Base-by-base conservation (phyloP, 176 grass and related monocot genomes). In the Panicum miliaceum region DNA sequence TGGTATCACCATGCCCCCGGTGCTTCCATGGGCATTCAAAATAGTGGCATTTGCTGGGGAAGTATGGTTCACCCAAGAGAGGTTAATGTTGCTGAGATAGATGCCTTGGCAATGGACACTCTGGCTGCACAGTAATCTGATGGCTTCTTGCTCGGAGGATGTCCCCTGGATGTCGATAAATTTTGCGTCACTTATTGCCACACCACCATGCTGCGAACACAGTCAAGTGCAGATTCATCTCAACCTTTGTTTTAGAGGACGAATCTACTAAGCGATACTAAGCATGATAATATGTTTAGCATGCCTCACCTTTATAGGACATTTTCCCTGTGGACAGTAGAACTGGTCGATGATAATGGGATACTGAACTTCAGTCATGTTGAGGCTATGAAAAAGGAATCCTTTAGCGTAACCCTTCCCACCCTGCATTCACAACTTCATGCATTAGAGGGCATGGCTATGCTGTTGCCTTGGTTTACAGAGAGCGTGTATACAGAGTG, bases 261-360 rank as follows among this genome's bases (percentile, higher is more conserved):
- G 34, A 41, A 42, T 53, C 11, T 63, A 16, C 32, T 48, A 14
- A 63, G 15, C 26, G 6, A 61, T 64, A n/a, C n/a, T n/a, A 35
- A n/a, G 15, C 42, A 35, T 73, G 66, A 6, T 25, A 13, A 42
- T 57, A 23, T 48, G 32, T 66, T 73, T 64, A 50, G n/a, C 51
- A 42, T 34, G 70, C 57, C 35, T 83, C 26, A 90, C 88, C 88
- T 83, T 40, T 59, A 0, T 0, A 22, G 48, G 73, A 74, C 88
- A 86, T 7, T 86, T 86, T 78, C 84, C 70, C 0, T 47, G 66
- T 6, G 83, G 71, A 46, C 87, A 82, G 3, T 97, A 97, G 72
- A 80, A 87, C 72, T 97, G 94, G 57, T 97, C 79, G 3, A 97
- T 92, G 57, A 90, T 0, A 27, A 94, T 92, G 22, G 94, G 89